A percentile compares a stretch with the other conserved stretches of the same genome.
phyloP scores from a whole-genome alignment of 495 filamentous ascomycete genomes.

The Recurvomyces mirabilis region DNA sequence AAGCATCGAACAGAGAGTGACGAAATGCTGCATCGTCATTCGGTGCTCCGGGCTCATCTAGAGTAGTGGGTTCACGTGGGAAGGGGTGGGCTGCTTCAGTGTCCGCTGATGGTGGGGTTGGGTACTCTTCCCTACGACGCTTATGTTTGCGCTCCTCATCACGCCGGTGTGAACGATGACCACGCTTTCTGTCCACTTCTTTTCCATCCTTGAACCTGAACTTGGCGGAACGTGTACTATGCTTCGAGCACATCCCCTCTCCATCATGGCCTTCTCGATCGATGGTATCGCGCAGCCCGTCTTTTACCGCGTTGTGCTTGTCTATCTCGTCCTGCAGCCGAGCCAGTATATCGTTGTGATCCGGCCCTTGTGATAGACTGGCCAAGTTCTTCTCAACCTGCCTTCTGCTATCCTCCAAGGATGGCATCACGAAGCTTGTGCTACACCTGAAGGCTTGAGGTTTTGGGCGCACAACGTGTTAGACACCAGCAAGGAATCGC shows the following conservation, averaged over 20 bases:
- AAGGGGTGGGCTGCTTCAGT: conserved; percentile 15
- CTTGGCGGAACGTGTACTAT: conserved; percentile 1
- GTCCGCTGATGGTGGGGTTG: conserved; percentile 1
- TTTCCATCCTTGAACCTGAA: conserved; percentile 17
- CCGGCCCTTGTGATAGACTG: not conserved
- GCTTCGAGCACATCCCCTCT: not conserved
- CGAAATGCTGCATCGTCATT: conserved; percentile 55
- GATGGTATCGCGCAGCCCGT: conserved; percentile 1
- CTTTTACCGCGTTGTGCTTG: conserved; percentile 18
- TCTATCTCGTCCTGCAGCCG: conserved; percentile 19
- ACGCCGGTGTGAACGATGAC: not conserved
- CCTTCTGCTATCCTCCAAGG: conserved; percentile 13
- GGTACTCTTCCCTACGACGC: conserved; percentile 3
- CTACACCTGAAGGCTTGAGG: not conserved
- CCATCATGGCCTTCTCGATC: not conserved
- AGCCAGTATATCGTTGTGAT: conserved; percentile 19
- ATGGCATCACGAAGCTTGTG: conserved; percentile 7
- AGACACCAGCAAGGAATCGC: not conserved
- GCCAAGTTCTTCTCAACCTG: conserved; percentile 11
- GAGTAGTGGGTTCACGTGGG: conserved; percentile 14
- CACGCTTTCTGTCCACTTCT: conserved; percentile 4
- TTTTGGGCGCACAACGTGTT: too few species aligned
- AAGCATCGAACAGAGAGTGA: conserved; percentile 95
- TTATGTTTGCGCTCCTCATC: not conserved
- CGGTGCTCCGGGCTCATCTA: not conserved